Conservation (phyloP, 441 rosid genomes). For the Francoa sonchifolia region DNA sequence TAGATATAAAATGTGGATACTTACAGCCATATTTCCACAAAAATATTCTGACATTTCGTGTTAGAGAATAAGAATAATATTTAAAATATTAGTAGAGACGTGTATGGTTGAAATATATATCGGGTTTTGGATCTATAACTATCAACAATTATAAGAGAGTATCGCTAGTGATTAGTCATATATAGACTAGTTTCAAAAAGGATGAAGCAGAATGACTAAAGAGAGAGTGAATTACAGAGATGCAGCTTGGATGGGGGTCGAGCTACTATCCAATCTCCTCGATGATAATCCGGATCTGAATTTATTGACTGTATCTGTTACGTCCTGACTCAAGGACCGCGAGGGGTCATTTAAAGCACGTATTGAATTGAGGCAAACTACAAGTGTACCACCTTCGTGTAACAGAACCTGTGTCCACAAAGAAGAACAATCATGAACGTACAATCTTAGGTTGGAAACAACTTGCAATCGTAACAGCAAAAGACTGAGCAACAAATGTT, state of each 20-base stretch:
- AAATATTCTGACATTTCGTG: too few species aligned
- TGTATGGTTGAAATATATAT: too few species aligned
- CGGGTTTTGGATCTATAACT: too few species aligned
- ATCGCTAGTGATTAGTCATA: too few species aligned
- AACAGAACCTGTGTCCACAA: slow-evolving; percentile 48
- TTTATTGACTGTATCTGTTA: slow-evolving; percentile 20
- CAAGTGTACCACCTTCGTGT: slow-evolving; percentile 86
- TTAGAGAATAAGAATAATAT: too few species aligned
- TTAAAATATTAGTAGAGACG: too few species aligned
- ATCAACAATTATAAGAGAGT: too few species aligned
- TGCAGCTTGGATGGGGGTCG: slow-evolving; percentile 22
- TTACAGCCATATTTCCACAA: too few species aligned
- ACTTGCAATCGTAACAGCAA: not conserved
- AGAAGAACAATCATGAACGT: not conserved
- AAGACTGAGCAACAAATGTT: slow-evolving; percentile 1
- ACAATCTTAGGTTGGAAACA: not conserved
- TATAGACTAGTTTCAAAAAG: too few species aligned
- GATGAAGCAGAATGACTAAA: too few species aligned
- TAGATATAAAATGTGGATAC: too few species aligned
- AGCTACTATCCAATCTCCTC: slow-evolving; percentile 12
- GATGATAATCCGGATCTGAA: slow-evolving; percentile 21
- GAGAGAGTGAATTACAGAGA: slow-evolving; percentile 18
- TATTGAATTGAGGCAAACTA: slow-evolving; percentile 68
- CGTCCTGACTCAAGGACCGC: slow-evolving; percentile 63
- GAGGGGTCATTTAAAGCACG: slow-evolving; percentile 63